Evolutionary conservation across 2,329 filamentous ascomycete species (phyloP).

Genomic region (Colletotrichum gloeosporioides): DNA sequence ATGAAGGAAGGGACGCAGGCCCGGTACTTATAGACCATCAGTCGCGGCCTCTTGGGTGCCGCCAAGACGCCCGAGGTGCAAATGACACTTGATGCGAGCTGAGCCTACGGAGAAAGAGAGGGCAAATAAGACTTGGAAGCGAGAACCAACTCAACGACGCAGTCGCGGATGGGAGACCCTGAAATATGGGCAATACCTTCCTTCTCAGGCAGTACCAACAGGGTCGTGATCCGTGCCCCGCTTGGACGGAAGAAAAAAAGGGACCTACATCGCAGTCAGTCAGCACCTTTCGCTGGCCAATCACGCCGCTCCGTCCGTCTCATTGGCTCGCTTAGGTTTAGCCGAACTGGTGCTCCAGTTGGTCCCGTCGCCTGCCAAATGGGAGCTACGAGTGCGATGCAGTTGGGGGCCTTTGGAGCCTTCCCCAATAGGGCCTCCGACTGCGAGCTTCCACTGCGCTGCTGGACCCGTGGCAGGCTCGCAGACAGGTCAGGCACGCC

Average conservation of each 20-base stretch:
- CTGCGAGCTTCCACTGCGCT: background rate
- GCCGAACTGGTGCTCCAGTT: background rate
- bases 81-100: background rate
- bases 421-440: background rate
- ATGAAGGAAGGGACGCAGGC: background rate
- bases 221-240: background rate
- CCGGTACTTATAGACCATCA: background rate
- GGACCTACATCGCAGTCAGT: background rate
- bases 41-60: background rate
- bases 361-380: background rate
- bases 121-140: background rate
- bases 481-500: background rate
- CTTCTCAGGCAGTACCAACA: background rate
- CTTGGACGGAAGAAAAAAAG: background rate
- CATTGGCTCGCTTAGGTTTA: constrained; percentile 12
- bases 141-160: background rate
- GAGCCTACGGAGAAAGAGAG: background rate
- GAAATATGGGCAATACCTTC: background rate
- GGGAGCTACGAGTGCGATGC: background rate
- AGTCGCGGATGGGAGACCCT: background rate
- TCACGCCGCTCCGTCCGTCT: background rate
- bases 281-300: background rate
- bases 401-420: background rate
- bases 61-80: background rate
- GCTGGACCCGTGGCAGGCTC: background rate